phyloP scores from a whole-genome alignment of 768 basidiomycete species.

The Boletus patriciae region DNA sequence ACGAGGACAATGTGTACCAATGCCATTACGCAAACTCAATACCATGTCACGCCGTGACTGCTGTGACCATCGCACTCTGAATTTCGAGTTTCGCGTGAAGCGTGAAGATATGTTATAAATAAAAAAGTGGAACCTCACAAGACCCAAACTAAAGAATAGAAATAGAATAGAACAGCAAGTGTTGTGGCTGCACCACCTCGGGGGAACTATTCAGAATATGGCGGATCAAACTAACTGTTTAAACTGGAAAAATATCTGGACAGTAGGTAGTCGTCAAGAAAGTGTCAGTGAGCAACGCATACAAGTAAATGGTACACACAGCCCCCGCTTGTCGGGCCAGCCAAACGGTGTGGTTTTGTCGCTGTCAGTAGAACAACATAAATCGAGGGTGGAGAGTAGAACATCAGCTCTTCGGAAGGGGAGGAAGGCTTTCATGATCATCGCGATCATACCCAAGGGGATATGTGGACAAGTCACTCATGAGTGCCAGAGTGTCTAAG shows the following conservation, averaged over 20 bases:
- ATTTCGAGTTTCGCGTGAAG: background rate
- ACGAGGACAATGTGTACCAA: slow-evolving; percentile 15
- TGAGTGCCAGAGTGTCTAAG: slow-evolving; percentile 80
- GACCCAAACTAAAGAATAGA: slow-evolving; percentile 13
- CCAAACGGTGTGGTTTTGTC: slow-evolving; percentile 21
- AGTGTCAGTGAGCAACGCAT: slow-evolving; percentile 17
- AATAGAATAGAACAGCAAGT: slow-evolving; percentile 3
- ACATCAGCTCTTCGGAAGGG: slow-evolving; percentile 28
- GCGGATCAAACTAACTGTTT: slow-evolving; percentile 1
- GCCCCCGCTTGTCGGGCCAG: slow-evolving; percentile 29
- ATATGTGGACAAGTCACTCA: slow-evolving; percentile 80
- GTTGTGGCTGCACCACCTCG: background rate
- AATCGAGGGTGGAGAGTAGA: background rate
- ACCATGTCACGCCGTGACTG: slow-evolving; percentile 26
- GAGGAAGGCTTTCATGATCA: slow-evolving; percentile 27
- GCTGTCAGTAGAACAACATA: slow-evolving; percentile 6
- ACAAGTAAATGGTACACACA: slow-evolving; percentile 32
- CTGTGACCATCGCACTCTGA: slow-evolving; percentile 10
- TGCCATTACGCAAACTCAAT: slow-evolving; percentile 21
- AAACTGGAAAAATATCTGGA: slow-evolving; percentile 6
- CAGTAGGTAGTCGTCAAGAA: slow-evolving; percentile 18
- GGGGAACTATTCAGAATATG: slow-evolving; percentile 2
- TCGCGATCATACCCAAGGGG: slow-evolving; percentile 68
- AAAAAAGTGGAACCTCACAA: slow-evolving; percentile 12
- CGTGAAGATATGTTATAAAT: slow-evolving; percentile 12